A percentile compares a stretch with the other conserved stretches of the same genome.
phyloP scores from a whole-genome alignment of 352 stramenopile species.

The Globisporangium paroecandrum region DNA sequence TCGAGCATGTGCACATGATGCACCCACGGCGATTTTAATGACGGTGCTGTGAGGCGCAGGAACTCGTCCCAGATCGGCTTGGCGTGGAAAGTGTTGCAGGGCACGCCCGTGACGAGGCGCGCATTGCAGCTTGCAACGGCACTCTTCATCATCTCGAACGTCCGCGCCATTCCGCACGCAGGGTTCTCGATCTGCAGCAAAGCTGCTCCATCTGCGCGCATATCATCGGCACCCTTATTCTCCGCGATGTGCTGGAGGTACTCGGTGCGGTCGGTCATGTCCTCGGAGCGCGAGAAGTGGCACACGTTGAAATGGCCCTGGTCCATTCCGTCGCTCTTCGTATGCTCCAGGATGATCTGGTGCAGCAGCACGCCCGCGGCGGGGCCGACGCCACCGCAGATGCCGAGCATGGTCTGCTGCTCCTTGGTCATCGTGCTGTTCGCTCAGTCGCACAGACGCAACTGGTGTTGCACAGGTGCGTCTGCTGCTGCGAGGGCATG shows the following conservation, averaged over 20 bases:
- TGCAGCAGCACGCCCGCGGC: constrained; percentile 70
- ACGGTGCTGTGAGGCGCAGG: constrained; percentile 32
- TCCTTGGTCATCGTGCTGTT: constrained; percentile 24
- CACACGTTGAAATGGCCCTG: constrained; percentile 64
- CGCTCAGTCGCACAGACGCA: constrained; percentile 1
- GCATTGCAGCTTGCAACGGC: constrained; percentile 29
- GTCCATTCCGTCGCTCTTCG: constrained; percentile 55
- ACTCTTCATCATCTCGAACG: constrained; percentile 66
- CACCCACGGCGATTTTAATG: constrained; percentile 12
- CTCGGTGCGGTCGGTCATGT: constrained; percentile 74
- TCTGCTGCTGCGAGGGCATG: background rate
- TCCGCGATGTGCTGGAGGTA: constrained; percentile 35
- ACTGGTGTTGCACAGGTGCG: background rate
- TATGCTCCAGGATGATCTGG: constrained; percentile 70
- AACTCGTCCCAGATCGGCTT: constrained; percentile 72
- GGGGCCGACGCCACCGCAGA: constrained; percentile 69
- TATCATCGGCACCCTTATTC: background rate
- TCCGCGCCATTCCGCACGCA: constrained; percentile 66
- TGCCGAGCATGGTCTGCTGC: constrained; percentile 58
- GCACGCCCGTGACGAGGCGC: constrained; percentile 56
- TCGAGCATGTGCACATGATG: constrained; percentile 67
- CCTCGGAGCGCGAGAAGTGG: constrained; percentile 71
- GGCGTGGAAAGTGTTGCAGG: constrained; percentile 79
- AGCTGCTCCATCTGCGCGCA: background rate
- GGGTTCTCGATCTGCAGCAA: constrained; percentile 51